Conservation (phyloP, 192 early-diverging fungal species). For the Rhizophlyctis rosea region DNA sequence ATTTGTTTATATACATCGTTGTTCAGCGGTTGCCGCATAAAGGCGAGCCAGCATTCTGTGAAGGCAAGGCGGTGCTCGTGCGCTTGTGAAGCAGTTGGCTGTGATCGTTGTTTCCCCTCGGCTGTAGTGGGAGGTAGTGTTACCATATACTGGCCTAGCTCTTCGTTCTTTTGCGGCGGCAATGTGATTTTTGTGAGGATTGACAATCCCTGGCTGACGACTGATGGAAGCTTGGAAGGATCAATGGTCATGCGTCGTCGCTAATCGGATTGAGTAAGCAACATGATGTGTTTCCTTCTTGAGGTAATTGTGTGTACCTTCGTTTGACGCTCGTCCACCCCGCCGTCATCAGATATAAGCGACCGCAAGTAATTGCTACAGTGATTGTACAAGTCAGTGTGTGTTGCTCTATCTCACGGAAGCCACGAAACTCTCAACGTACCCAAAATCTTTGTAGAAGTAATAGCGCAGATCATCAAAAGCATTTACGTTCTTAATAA, state of each 20-base stretch:
- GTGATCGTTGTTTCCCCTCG: constrained; percentile 7
- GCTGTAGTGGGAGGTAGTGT: not conserved
- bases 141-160: constrained; percentile 7
- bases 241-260: too few relatives aligned
- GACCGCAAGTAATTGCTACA: too few relatives aligned
- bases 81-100: constrained; percentile 8
- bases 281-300: not conserved
- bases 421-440: constrained; percentile 24
- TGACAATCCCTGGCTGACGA: constrained; percentile 4
- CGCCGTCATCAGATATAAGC: too few relatives aligned
- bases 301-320: not conserved
- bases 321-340: too few relatives aligned
- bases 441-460: constrained; percentile 68
- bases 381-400: too few relatives aligned
- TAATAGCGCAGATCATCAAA: constrained; percentile 87
- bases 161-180: constrained; percentile 10
- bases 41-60: constrained; percentile 75
- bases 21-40: constrained; percentile 69
- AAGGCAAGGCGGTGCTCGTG: constrained; percentile 67
- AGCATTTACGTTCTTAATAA: constrained; percentile 69
- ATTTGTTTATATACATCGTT: constrained; percentile 75
- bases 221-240: constrained; percentile 10
- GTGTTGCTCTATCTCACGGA: too few relatives aligned
- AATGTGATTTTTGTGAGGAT: constrained; percentile 19
- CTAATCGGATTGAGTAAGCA: too few relatives aligned